Percentiles rank a stretch among this genome's conserved stretches.
Conservation (phyloP, 768 basidiomycete genomes). For the Suillus plorans region DNA sequence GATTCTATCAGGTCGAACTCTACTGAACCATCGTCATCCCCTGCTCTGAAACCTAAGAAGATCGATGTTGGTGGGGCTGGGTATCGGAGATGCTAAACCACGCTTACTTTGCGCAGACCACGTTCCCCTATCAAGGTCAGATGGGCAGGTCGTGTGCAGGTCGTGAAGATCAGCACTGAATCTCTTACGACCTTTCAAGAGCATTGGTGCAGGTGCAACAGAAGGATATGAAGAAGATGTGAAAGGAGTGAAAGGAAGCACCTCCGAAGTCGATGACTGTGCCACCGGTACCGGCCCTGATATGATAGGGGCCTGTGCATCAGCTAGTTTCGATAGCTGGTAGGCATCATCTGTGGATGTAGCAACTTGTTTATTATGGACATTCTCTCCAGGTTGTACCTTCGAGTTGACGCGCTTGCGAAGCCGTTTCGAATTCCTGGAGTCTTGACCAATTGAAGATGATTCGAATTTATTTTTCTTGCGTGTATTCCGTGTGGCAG, state of each 20-base stretch:
- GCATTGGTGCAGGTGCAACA: background rate
- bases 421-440: background rate
- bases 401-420: background rate
- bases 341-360: background rate
- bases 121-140: conserved; percentile 37
- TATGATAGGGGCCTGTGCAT: background rate
- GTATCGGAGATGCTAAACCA: background rate
- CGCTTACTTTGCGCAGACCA: conserved; percentile 44
- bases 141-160: conserved; percentile 36
- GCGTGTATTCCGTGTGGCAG: background rate
- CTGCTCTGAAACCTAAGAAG: conserved; percentile 44
- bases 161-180: conserved; percentile 59
- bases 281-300: background rate
- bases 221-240: background rate
- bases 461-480: background rate
- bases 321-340: background rate
- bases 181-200: conserved; percentile 54
- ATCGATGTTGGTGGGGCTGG: background rate
- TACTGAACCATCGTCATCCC: conserved; percentile 69
- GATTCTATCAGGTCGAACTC: conserved; percentile 44
- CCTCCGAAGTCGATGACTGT: background rate
- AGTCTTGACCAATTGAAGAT: background rate
- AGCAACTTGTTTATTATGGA: background rate
- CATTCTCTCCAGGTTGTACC: background rate
- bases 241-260: background rate